Conservation (phyloP, 768 basidiomycete genomes). For the Clavulina sp. region DNA sequence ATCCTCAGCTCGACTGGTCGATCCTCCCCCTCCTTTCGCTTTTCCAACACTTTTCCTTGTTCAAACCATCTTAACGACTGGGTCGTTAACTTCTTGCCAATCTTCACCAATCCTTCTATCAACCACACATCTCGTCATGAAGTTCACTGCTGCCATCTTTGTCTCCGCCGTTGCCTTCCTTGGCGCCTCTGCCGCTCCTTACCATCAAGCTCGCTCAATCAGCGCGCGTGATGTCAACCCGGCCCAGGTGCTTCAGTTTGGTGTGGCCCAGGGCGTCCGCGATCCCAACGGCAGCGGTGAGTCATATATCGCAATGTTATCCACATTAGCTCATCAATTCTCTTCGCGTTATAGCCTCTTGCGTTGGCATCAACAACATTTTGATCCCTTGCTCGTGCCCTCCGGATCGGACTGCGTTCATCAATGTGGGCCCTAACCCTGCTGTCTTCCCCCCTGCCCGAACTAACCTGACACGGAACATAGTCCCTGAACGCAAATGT, state of each 20-base stretch:
- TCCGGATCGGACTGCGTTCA: slow-evolving; percentile 34
- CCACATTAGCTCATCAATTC: not conserved
- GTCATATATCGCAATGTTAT: not conserved
- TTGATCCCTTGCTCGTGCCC: slow-evolving; percentile 51
- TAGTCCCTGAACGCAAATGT: slow-evolving; percentile 35
- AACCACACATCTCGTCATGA: not conserved
- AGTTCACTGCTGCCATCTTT: not conserved
- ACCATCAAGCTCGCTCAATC: too few species aligned
- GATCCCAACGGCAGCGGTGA: slow-evolving; percentile 39
- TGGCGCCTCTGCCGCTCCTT: too few species aligned
- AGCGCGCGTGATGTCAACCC: too few species aligned
- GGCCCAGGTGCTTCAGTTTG: not conserved
- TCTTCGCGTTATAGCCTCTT: slow-evolving; percentile 25
- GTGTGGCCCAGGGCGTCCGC: slow-evolving; percentile 10
- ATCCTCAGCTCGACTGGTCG: too few species aligned
- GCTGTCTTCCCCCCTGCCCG: not conserved
- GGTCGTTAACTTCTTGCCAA: not conserved
- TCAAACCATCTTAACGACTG: not conserved
- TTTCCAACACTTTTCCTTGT: too few species aligned
- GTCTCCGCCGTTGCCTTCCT: not conserved
- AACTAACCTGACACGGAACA: slow-evolving; percentile 5
- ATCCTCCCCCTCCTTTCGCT: too few species aligned
- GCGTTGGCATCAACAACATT: slow-evolving; percentile 22
- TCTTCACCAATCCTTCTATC: not conserved
- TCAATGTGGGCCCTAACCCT: slow-evolving; percentile 26